Evolutionary conservation across 2,329 filamentous ascomycete species (phyloP), one percentile per base, ranked within the genome.

Genomic region (Teratosphaeriaceae sp.): DNA sequence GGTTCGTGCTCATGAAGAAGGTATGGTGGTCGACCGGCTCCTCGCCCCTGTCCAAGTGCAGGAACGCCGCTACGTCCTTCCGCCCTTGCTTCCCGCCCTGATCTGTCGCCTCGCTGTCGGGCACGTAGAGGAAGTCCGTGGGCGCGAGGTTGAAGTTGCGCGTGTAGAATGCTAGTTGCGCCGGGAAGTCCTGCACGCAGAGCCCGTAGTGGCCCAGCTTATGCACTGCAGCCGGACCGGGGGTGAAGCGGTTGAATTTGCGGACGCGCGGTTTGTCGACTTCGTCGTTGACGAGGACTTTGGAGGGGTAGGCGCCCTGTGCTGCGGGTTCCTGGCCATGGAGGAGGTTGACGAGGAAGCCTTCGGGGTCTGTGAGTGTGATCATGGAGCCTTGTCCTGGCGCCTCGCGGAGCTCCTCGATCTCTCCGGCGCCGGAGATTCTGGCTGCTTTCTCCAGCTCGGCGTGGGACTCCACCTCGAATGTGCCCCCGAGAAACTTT

Each of bases 1-100:
- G 53, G 18, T 67, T 64, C 42, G 54, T 50, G 11, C n/a, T 29
- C 47, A 78, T 64, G 62, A 79, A 78, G 44, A 79, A 70, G 2
- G 62, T 65, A 52, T 80, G 77, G 52, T 80, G 77, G 53, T 80
- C 77, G 0, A 68, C 66, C 45, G 66, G 70, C 1, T 64, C 61
- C 0, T 63, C 52, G 0, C 76, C 77, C 1, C 69, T 62, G 49
- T 79, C 76, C 13, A 80, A 63, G 49, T 78, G 76, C 19, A 71
- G 55, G 53, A 81, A 80, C 5, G 52, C 48, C 1, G 52, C 49
- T 2, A 60, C 53, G 16, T 55, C 53, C 27, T 52, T 54, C 23
- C 38, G 47, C 37, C 42, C 31, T 31, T 5, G 18, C 31, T 30
- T 30, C 3, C 45, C 49, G 31, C 41, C 40, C 20, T 23, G 35